Conservation (phyloP, 495 filamentous ascomycete genomes). For the Hypoxylon fuscum region DNA sequence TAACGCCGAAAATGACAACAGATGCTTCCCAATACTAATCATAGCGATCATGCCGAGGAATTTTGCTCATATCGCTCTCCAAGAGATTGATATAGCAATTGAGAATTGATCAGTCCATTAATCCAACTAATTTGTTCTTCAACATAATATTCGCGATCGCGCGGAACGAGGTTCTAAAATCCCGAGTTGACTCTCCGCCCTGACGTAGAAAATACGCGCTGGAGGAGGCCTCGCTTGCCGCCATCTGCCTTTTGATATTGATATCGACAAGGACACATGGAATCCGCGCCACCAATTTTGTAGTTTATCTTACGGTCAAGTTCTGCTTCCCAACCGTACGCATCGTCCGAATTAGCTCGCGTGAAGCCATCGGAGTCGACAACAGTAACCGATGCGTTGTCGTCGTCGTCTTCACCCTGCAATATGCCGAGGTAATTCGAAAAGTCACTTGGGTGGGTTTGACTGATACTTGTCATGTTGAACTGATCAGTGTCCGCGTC, state of each 20-base stretch:
- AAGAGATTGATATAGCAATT: no score
- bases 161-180: constrained; percentile 20
- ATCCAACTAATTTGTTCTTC: constrained; percentile 8
- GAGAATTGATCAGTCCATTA: no score
- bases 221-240: constrained; percentile 51
- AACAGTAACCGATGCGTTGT: constrained; percentile 36
- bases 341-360: constrained; percentile 46
- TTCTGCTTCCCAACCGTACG: constrained; percentile 61
- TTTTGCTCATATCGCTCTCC: no score
- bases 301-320: constrained; percentile 44
- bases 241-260: constrained; percentile 43
- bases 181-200: constrained; percentile 26
- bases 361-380: constrained; percentile 36
- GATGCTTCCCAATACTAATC: constrained; percentile 24
- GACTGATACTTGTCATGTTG: constrained; percentile 12
- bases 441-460: constrained; percentile 41
- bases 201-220: constrained; percentile 51
- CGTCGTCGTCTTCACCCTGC: constrained; percentile 29
- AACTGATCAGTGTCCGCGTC: constrained; percentile 18
- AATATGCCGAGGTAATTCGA: constrained; percentile 47
- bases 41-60: constrained; percentile 8
- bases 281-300: constrained; percentile 18
- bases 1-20: constrained; percentile 32
- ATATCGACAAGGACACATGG: constrained; percentile 20
- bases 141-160: not conserved